Conservation (phyloP, 495 filamentous ascomycete species). For the Astrothelium subdiscretum region DNA sequence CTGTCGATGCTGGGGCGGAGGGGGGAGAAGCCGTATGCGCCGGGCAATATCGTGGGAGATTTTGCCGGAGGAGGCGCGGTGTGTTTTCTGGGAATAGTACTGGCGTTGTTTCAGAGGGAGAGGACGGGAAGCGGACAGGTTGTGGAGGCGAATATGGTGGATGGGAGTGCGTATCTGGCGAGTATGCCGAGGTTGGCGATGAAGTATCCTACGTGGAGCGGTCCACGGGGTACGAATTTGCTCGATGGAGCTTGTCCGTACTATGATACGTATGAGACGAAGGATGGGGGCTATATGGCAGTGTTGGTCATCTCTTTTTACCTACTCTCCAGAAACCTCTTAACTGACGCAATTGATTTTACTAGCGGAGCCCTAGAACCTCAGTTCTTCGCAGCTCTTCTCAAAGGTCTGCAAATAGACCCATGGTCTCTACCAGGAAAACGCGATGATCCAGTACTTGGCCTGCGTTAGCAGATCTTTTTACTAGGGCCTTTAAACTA, state of each 20-base stretch:
- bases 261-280: slow-evolving; percentile 80
- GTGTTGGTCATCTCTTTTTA: slow-evolving; percentile 32
- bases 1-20: slow-evolving; percentile 61
- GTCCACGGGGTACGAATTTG: slow-evolving; percentile 58
- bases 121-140: slow-evolving; percentile 65
- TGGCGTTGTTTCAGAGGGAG: slow-evolving; percentile 44
- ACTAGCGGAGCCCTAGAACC: slow-evolving; percentile 65
- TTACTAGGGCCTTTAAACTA: slow-evolving; percentile 52
- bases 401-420: slow-evolving; percentile 51
- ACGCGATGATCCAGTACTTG: slow-evolving; percentile 49
- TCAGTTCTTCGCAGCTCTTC: slow-evolving; percentile 61
- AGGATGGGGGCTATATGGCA: slow-evolving; percentile 74
- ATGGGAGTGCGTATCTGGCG: slow-evolving; percentile 67
- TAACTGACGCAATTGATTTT: neutral
- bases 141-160: slow-evolving; percentile 94
- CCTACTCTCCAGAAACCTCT: neutral
- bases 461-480: slow-evolving; percentile 47
- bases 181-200: slow-evolving; percentile 57
- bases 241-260: slow-evolving; percentile 78
- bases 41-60: slow-evolving; percentile 75
- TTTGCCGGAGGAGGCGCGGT: slow-evolving; percentile 85
- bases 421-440: slow-evolving; percentile 40
- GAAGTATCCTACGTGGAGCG: slow-evolving; percentile 47
- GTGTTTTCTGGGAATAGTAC: slow-evolving; percentile 55
- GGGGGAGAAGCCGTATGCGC: slow-evolving; percentile 60